Evolutionary conservation across 495 filamentous ascomycete genomes (phyloP), one percentile per base, ranked within the genome.

Genomic region (Aspergillus wentii): DNA sequence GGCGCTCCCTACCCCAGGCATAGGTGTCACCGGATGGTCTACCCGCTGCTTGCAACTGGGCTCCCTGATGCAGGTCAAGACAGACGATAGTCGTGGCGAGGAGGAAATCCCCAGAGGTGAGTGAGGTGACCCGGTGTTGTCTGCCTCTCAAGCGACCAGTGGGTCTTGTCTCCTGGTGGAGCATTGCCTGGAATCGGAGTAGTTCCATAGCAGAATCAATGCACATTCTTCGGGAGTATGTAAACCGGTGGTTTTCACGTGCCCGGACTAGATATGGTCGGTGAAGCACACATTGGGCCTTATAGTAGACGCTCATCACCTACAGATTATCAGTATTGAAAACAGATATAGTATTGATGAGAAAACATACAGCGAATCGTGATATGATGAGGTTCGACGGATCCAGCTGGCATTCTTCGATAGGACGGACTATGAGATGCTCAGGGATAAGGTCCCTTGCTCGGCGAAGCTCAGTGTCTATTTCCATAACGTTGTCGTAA

Each of bases 271-370:
- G 73, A 54, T 91, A 96, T 40, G 85, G 88, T 17, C 89, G 78
- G 58, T 98, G 94, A 15, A 98, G 76, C 19, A 94, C 80, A 41
- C 83, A 88, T 53, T 94, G 75, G 10, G 85, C 82, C 61, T 94
- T 95, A 50, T 94, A 80, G 52, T 86, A 92, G n/a, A 96, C 62
- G 20, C 92, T 81, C 49, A 91, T 84, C n/a, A 95, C 64, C 62
- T 69, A 28, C 7, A 40, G 14, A 30, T 2, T 7, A 18, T 62
- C 39, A 61, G 47, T 33, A 33, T 17, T 5, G 14, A 21, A 33
- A 21, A 26, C n/a, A 32, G 27, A 15, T 4, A 18, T 16, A 15
- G 8, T n/a, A 3, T 11, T 5, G 0, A 22, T 10, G n/a, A 32
- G 14, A 7, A 3, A n/a, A 49, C 56, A 53, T 48, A 69, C 66